Evolutionary conservation across 1,139 yeast species (phyloP).

Genomic region (Pichia sp.): DNA sequence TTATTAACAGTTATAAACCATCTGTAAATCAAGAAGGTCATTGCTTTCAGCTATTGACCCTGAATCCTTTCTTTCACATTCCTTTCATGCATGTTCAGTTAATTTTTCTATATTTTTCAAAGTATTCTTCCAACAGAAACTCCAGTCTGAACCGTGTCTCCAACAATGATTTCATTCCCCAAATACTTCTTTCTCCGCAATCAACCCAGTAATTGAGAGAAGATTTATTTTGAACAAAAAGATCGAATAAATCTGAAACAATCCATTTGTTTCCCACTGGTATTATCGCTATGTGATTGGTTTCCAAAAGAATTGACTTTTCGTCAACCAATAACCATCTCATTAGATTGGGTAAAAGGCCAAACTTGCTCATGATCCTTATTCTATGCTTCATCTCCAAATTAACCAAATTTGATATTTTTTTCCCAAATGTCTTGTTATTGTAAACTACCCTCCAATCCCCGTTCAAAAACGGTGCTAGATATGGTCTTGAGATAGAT

Average conservation of each 20-base stretch:
- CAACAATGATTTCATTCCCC: slow-evolving; percentile 85
- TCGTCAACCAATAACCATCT: slow-evolving; percentile 84
- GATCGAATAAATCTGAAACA: slow-evolving; percentile 26
- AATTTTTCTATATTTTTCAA: slow-evolving; percentile 15
- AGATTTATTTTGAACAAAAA: slow-evolving; percentile 68
- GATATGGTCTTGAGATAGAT: slow-evolving; percentile 85
- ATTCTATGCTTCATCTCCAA: slow-evolving; percentile 82
- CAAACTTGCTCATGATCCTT: slow-evolving; percentile 72
- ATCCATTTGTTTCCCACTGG: slow-evolving; percentile 44
- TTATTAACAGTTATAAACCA: no score
- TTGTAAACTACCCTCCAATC: slow-evolving; percentile 61
- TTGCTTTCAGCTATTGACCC: neutral
- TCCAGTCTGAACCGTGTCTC: slow-evolving; percentile 91
- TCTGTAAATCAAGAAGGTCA: no score
- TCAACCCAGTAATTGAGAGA: slow-evolving; percentile 86
- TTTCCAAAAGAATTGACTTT: slow-evolving; percentile 65
- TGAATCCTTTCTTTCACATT: neutral
- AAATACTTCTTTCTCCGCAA: slow-evolving; percentile 88
- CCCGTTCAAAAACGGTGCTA: slow-evolving; percentile 82
- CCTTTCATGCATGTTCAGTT: neutral
- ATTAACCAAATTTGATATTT: slow-evolving; percentile 41
- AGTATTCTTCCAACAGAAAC: slow-evolving; percentile 76
- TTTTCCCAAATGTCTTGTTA: slow-evolving; percentile 34
- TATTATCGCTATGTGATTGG: slow-evolving; percentile 79
- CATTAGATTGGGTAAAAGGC: slow-evolving; percentile 65